Conservation (phyloP, 345 rosid genomes). For the Alliaria petiolata region DNA sequence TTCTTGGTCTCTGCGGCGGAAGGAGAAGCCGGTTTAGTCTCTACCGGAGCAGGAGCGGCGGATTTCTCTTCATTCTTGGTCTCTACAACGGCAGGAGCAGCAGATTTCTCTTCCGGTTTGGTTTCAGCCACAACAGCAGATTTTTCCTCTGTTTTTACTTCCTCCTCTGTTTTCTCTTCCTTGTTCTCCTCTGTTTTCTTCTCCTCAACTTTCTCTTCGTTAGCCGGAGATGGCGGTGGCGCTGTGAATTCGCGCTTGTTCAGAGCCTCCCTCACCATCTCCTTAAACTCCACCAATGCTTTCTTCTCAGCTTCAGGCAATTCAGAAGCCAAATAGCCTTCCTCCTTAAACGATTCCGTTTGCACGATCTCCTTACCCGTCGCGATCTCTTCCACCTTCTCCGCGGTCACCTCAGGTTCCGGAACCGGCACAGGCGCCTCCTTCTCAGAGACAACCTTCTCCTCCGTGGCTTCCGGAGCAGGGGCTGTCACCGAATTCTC, state of each 20-base stretch:
- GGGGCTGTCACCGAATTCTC: slow-evolving; percentile 23
- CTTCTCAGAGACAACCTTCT: slow-evolving; percentile 33
- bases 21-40: background rate
- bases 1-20: slow-evolving; percentile 15
- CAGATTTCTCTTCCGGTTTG: slow-evolving; percentile 17
- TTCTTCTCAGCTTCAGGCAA: slow-evolving; percentile 50
- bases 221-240: slow-evolving; percentile 18
- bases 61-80: slow-evolving; percentile 8
- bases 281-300: slow-evolving; percentile 51
- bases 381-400: slow-evolving; percentile 10
- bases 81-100: background rate
- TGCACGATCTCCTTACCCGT: slow-evolving; percentile 32
- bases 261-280: slow-evolving; percentile 53
- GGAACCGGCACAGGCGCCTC: background rate
- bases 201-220: slow-evolving; percentile 32
- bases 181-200: slow-evolving; percentile 21
- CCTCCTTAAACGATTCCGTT: slow-evolving; percentile 64
- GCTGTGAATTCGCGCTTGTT: slow-evolving; percentile 46
- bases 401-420: slow-evolving; percentile 31
- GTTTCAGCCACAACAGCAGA: slow-evolving; percentile 2
- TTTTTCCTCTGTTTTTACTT: slow-evolving; percentile 20
- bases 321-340: slow-evolving; percentile 54
- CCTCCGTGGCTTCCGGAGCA: slow-evolving; percentile 16
- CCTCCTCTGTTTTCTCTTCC: too few species aligned
- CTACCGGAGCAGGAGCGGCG: background rate